Evolutionary conservation across 768 basidiomycete species (phyloP).

Genomic region (Naematelia encephala): DNA sequence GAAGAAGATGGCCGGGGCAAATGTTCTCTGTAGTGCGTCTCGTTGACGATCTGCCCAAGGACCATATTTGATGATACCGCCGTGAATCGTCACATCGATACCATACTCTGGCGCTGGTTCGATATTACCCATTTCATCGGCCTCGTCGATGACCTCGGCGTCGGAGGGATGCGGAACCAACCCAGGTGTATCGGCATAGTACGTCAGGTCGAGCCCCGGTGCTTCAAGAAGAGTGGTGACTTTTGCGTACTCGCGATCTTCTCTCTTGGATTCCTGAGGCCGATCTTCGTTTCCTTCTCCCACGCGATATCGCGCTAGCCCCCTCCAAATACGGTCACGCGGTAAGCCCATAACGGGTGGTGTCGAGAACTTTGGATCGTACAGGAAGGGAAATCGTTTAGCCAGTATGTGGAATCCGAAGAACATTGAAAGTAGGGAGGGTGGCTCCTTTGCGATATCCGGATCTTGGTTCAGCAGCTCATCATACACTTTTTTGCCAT

Average conservation of each 20-base stretch:
- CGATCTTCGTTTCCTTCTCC: conserved; percentile 5
- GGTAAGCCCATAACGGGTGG: conserved; percentile 40
- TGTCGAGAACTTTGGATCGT: conserved; percentile 34
- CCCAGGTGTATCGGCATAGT: conserved; percentile 74
- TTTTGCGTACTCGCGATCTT: conserved; percentile 72
- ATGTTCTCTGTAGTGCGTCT: conserved; percentile 69
- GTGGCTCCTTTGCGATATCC: conserved; percentile 30
- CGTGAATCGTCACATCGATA: conserved; percentile 73
- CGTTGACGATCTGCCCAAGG: conserved; percentile 96
- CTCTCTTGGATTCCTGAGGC: conserved; percentile 11
- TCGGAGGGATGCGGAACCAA: conserved; percentile 22
- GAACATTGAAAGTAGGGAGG: conserved; percentile 36
- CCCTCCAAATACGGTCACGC: conserved; percentile 50
- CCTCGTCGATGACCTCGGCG: conserved; percentile 26
- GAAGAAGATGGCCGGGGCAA: conserved; percentile 78
- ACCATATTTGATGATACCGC: conserved; percentile 76
- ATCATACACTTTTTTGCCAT: conserved; percentile 64
- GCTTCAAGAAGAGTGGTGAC: conserved; percentile 79
- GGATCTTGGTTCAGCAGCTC: conserved; percentile 55
- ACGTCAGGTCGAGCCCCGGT: conserved; percentile 70
- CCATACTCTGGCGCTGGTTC: conserved; percentile 92
- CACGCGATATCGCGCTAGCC: conserved; percentile 52
- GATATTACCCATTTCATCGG: conserved; percentile 74
- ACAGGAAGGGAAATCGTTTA: conserved; percentile 30
- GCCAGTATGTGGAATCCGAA: conserved; percentile 39